These are phyloP conservation scores for Marchantia paleacea DNA, from an alignment of 225 moss, liverwort and hornwort species.

Conservation along the genomic window DNA sequence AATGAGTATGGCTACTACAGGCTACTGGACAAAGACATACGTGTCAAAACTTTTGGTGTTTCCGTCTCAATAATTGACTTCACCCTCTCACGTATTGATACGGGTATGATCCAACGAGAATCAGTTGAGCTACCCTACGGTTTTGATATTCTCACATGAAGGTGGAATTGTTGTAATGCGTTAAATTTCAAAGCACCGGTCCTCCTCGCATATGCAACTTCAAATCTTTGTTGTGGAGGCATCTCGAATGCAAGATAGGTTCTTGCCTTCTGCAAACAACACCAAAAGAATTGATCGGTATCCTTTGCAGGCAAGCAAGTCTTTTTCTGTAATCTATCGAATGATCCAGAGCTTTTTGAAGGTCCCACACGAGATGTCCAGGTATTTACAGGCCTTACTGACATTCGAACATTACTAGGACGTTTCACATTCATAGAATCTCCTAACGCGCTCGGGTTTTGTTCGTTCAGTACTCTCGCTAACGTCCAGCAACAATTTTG, in stretches of 20 bases:
- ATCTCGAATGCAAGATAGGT: too few relatives aligned
- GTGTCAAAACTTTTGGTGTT: slow-evolving; percentile 63
- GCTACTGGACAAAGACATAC: slow-evolving; percentile 55
- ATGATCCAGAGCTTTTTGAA: slow-evolving; percentile 83
- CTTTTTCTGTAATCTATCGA: slow-evolving; percentile 77
- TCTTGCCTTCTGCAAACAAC: slow-evolving; percentile 47
- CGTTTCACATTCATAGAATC: too few relatives aligned
- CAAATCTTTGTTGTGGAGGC: not conserved
- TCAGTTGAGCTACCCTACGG: not conserved
- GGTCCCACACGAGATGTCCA: slow-evolving; percentile 82
- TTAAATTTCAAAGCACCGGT: not conserved
- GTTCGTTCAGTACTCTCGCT: not conserved
- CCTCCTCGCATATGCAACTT: not conserved
- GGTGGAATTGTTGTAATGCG: not conserved
- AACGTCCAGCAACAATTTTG: not conserved
- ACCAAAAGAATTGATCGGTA: not conserved
- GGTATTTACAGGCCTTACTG: slow-evolving; percentile 32
- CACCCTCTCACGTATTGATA: slow-evolving; percentile 90
- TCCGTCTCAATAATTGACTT: slow-evolving; percentile 92
- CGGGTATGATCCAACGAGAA: slow-evolving; percentile 44
- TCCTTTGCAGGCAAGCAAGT: slow-evolving; percentile 74
- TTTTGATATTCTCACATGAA: not conserved
- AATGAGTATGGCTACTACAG: slow-evolving; percentile 46
- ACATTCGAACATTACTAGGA: not conserved
- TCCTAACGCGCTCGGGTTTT: not conserved